Evolutionary conservation across 441 rosid species (phyloP).

Genomic region (Pelargonium fulgidum): DNA sequence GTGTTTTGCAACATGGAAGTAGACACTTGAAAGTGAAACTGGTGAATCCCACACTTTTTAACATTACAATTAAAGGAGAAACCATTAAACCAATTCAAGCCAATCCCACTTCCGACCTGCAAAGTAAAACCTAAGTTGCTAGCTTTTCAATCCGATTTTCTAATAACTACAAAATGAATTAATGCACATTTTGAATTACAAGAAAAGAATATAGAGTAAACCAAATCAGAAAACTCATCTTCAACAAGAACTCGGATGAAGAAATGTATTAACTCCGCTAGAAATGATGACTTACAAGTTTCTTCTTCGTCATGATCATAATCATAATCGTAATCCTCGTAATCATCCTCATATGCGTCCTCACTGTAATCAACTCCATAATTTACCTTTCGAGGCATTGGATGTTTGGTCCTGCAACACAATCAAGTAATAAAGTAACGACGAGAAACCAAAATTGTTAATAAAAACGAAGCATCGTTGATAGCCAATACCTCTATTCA

Average conservation of each 20-base stretch:
- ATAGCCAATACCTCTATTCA: too few species aligned
- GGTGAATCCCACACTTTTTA: neutral
- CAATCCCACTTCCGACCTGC: neutral
- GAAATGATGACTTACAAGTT: slow-evolving; percentile 18
- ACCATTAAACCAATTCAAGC: neutral
- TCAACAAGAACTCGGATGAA: too few species aligned
- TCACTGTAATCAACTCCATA: slow-evolving; percentile 29
- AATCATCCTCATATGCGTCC: slow-evolving; percentile 28
- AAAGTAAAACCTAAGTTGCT: neutral
- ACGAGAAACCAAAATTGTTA: too few species aligned
- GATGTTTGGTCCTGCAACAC: too few species aligned
- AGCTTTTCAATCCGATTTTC: neutral
- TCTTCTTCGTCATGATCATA: slow-evolving; percentile 26
- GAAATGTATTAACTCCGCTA: too few species aligned
- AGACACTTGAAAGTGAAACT: neutral
- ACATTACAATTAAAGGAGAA: neutral
- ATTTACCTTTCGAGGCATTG: slow-evolving; percentile 39
- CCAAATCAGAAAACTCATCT: too few species aligned
- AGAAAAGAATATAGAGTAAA: too few species aligned
- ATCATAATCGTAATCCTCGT: slow-evolving; percentile 23
- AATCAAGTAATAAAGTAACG: too few species aligned
- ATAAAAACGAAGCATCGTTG: too few species aligned
- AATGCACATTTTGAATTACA: too few species aligned
- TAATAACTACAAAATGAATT: too few species aligned
- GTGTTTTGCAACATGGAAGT: neutral